Conservation (phyloP, 2,329 filamentous ascomycete genomes). For the Nigrospora osmanthi region DNA sequence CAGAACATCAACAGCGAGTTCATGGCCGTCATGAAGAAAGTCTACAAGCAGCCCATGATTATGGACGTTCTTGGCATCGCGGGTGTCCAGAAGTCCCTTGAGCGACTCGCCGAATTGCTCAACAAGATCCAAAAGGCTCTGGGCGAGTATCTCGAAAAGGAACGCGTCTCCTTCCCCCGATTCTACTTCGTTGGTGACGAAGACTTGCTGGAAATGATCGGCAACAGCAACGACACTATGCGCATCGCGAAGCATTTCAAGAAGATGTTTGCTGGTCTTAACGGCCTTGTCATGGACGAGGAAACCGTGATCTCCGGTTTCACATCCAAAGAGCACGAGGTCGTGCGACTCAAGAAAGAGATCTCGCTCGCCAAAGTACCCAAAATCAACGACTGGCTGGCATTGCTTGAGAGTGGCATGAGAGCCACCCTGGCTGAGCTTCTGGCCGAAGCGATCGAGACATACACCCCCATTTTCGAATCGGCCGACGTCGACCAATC, state of each 20-base stretch:
- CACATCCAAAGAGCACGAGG: conserved; percentile 90
- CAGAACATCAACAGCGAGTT: conserved; percentile 99
- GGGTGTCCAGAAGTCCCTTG: conserved; percentile 90
- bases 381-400: conserved; percentile 98
- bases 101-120: conserved; percentile 89
- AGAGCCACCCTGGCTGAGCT: conserved; percentile 88
- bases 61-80: conserved; percentile 94
- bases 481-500: conserved; percentile 61
- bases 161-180: conserved; percentile 92
- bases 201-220: conserved; percentile 96
- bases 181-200: conserved; percentile 99
- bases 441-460: conserved; percentile 75
- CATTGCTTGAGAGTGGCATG: conserved; percentile 86
- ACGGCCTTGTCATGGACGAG: conserved; percentile 84
- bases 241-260: conserved; percentile 98
- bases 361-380: conserved; percentile 91
- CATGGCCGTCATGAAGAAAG: conserved; percentile 98
- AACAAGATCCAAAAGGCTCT: conserved; percentile 99
- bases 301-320: conserved; percentile 85
- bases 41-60: conserved; percentile 91
- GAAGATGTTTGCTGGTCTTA: conserved; percentile 99
- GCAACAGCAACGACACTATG: conserved; percentile 95
- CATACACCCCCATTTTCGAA: conserved; percentile 73
- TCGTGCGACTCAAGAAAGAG: conserved; percentile 78
- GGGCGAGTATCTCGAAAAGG: conserved; percentile 95